Percentiles rank a stretch among this genome's conserved stretches.
phyloP scores from a whole-genome alignment of 495 filamentous ascomycete species.

The Aspergillus campestris region DNA sequence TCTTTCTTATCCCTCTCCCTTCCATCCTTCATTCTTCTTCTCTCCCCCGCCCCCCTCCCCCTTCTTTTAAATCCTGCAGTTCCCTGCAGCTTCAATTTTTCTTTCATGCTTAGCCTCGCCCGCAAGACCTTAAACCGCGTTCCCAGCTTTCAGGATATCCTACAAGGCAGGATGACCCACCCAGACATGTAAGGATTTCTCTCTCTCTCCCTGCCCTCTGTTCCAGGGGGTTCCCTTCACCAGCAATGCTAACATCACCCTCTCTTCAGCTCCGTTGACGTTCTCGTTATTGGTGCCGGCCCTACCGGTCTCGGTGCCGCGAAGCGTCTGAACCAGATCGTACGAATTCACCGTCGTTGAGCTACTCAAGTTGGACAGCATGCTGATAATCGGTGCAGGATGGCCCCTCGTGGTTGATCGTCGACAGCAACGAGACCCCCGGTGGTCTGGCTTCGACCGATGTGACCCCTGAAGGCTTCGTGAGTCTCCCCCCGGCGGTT shows the following conservation, averaged over 20 bases:
- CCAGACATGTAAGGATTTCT: conserved; percentile 38
- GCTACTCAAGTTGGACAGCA: conserved; percentile 1
- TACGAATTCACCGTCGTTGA: conserved; percentile 39
- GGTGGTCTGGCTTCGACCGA: conserved; percentile 97
- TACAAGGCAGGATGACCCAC: conserved; percentile 53
- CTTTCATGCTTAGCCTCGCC: conserved; percentile 44
- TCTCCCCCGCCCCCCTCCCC: conserved; percentile 11
- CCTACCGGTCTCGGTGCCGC: conserved; percentile 95
- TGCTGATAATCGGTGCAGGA: conserved; percentile 45
- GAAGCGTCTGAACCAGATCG: conserved; percentile 93
- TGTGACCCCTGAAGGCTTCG: conserved; percentile 92
- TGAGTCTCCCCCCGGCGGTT: conserved; percentile 43
- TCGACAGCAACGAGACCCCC: conserved; percentile 87
- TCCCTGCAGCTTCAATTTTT: conserved; percentile 28
- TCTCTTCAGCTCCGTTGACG: conserved; percentile 70
- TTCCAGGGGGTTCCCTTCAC: conserved; percentile 5
- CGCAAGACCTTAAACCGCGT: conserved; percentile 47
- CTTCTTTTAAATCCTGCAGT: conserved; percentile 18
- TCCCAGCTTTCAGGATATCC: conserved; percentile 51
- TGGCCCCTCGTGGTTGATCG: conserved; percentile 88
- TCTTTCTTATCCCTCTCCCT: conserved; percentile 19
- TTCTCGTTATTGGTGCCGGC: conserved; percentile 96
- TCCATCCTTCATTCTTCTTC: conserved; percentile 12
- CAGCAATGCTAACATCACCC: conserved; percentile 15
- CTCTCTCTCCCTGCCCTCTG: conserved; percentile 2